Percentiles rank a stretch among this genome's conserved stretches.
These are phyloP conservation scores for Monosporozyma servazzii DNA, from an alignment of 805 yeast genomes.

Conservation along the genomic window DNA sequence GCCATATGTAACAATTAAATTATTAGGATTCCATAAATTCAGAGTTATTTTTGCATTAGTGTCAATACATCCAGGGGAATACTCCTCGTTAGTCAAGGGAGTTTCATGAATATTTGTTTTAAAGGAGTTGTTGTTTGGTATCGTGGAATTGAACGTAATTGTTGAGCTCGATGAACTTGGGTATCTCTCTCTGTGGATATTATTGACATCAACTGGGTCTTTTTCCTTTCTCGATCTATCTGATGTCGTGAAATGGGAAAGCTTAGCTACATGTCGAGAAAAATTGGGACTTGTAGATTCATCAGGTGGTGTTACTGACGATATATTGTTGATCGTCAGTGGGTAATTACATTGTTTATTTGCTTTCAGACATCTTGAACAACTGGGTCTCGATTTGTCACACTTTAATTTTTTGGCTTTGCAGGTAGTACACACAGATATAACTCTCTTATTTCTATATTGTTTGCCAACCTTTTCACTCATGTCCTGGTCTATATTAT, in stretches of 20 bases:
- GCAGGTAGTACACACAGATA: conserved; percentile 14
- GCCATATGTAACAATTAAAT: conserved; percentile 12
- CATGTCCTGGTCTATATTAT: background rate
- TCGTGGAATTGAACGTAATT: background rate
- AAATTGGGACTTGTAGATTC: conserved; percentile 1
- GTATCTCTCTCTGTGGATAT: background rate
- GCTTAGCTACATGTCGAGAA: background rate
- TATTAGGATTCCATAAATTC: conserved; percentile 13
- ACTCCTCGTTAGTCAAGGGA: background rate
- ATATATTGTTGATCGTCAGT: background rate
- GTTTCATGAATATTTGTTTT: background rate
- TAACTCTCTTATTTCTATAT: conserved; percentile 3
- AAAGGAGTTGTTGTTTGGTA: background rate
- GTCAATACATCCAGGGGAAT: background rate
- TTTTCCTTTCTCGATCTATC: background rate
- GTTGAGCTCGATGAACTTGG: background rate
- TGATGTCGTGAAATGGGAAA: background rate
- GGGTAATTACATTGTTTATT: conserved; percentile 11
- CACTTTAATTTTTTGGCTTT: conserved; percentile 14
- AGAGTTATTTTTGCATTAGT: background rate
- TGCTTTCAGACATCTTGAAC: conserved; percentile 12
- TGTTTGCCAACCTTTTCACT: background rate
- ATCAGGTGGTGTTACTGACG: conserved; percentile 1
- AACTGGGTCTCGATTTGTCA: conserved; percentile 16
- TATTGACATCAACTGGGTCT: background rate